phyloP scores from a whole-genome alignment of 306 rosid species.

The Medicago ruthenica region DNA sequence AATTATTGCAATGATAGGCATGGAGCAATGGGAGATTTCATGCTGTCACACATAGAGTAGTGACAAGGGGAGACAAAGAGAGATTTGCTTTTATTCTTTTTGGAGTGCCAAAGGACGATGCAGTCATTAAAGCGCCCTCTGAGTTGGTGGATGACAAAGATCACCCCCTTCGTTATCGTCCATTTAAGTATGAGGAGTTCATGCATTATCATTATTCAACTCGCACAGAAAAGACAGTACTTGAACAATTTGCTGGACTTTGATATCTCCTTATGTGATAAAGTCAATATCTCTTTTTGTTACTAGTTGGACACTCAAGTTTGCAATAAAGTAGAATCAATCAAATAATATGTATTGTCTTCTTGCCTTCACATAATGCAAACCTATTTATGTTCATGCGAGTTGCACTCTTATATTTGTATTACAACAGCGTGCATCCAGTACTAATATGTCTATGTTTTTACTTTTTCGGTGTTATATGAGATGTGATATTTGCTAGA shows the following conservation, averaged over 20 bases:
- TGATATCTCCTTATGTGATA: not conserved
- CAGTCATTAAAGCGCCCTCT: slow-evolving; percentile 42
- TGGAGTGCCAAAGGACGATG: slow-evolving; percentile 47
- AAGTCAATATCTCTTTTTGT: not conserved
- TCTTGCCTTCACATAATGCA: no score
- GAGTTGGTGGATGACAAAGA: slow-evolving; percentile 49
- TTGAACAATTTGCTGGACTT: slow-evolving; percentile 5
- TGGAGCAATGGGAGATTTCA: slow-evolving; percentile 64
- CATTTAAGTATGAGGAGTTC: slow-evolving; percentile 46
- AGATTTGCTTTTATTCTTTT: slow-evolving; percentile 49
- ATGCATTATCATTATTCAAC: slow-evolving; percentile 22
- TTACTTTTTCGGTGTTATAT: no score
- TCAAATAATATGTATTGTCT: no score
- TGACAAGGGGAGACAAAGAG: slow-evolving; percentile 45
- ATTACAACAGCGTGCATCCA: not conserved
- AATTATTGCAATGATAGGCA: no score
- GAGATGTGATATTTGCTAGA: no score
- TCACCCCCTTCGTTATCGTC: slow-evolving; percentile 53
- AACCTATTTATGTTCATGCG: no score
- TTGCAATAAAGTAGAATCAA: no score
- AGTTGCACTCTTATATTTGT: no score
- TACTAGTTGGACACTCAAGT: no score
- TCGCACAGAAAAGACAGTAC: not conserved
- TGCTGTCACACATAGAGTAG: slow-evolving; percentile 58
- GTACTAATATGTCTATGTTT: not conserved